Conservation (phyloP, 2,329 filamentous ascomycete species). For the Phyllosticta citrichinensis region DNA sequence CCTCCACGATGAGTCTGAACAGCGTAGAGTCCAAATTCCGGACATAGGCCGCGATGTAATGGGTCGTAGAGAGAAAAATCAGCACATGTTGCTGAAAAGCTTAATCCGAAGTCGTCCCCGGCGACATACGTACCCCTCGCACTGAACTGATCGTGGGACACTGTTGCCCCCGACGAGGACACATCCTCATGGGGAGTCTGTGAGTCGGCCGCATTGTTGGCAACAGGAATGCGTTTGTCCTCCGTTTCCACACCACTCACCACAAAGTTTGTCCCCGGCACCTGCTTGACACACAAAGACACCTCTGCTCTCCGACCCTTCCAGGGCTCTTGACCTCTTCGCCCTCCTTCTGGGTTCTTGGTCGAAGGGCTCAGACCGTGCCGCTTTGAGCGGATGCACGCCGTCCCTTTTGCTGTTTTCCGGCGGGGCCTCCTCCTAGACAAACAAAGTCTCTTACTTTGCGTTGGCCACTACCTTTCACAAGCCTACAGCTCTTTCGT, state of each 20-base stretch:
- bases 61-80: neutral
- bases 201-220: neutral
- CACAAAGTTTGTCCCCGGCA: neutral
- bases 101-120: neutral
- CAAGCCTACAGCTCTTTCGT: too few relatives aligned
- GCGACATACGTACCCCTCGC: neutral
- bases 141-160: neutral
- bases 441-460: too few relatives aligned
- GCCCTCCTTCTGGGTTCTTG: too few relatives aligned
- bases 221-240: neutral
- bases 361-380: too few relatives aligned
- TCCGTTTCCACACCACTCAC: neutral
- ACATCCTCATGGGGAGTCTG: neutral
- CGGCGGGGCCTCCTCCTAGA: too few relatives aligned
- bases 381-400: too few relatives aligned
- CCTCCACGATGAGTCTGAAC: neutral
- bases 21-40: neutral
- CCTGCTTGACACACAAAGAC: neutral
- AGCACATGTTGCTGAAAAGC: neutral
- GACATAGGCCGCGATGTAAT: neutral
- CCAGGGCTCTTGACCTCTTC: neutral
- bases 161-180: neutral
- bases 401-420: too few relatives aligned
- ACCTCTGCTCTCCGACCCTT: neutral
- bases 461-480: too few relatives aligned